phyloP scores from a whole-genome alignment of 202 grass and related monocot species.

The Schoenoplectus tabernaemontani region DNA sequence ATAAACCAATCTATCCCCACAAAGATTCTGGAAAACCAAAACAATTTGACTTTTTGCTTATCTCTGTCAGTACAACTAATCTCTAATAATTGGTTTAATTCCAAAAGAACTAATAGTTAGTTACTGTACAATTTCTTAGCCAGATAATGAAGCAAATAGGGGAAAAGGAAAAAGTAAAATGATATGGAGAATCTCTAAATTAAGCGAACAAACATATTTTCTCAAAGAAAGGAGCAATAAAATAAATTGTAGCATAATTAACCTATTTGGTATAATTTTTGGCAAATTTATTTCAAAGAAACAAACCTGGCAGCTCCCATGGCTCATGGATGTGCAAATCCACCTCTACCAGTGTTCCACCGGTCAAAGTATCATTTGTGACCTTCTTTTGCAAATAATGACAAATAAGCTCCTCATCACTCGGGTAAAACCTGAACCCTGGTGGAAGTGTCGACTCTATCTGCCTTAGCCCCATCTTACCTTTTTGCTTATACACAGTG shows the following conservation, averaged over 20 bases:
- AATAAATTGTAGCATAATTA: not conserved
- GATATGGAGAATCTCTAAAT: not conserved
- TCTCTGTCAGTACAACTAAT: not conserved
- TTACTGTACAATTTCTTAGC: not conserved
- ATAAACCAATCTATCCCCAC: not conserved
- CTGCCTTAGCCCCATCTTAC: constrained; percentile 62
- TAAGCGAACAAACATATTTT: not conserved
- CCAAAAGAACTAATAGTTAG: not conserved
- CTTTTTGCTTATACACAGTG: not conserved
- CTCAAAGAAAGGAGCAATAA: not conserved
- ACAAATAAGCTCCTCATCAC: constrained; percentile 85
- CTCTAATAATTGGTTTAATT: no score
- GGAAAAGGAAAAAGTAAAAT: not conserved
- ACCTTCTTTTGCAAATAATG: constrained; percentile 86
- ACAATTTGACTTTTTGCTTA: not conserved
- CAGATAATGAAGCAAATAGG: not conserved
- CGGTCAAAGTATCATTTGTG: constrained; percentile 35
- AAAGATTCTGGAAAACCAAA: not conserved
- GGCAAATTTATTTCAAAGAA: not conserved
- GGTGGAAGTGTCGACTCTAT: constrained; percentile 78
- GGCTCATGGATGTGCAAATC: constrained; percentile 87
- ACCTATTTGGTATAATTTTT: not conserved
- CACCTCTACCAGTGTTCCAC: constrained; percentile 75
- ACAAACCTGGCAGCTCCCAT: constrained; percentile 84
- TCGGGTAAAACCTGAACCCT: constrained; percentile 80